Percentiles rank a stretch among this genome's conserved stretches.
These are phyloP conservation scores for Jacaranda copaia DNA, from an alignment of 257 asterid species.

Conservation along the genomic window DNA sequence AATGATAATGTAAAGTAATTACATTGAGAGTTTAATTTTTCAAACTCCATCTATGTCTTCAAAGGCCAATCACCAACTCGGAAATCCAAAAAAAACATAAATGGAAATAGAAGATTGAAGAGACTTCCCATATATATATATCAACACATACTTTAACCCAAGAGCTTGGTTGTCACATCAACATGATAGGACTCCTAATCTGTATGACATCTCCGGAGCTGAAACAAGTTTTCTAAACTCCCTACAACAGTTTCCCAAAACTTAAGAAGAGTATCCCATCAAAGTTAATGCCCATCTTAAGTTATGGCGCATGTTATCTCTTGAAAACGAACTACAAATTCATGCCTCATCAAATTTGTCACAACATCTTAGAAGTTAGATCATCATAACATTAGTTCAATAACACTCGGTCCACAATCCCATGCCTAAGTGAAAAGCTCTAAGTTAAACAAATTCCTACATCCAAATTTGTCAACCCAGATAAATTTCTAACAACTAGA, in stretches of 20 bases:
- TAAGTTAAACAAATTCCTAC: not conserved
- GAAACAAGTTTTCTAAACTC: not conserved
- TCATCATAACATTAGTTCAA: conserved; percentile 1
- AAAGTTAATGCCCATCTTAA: not conserved
- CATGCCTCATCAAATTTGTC: not conserved
- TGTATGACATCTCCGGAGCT: not conserved
- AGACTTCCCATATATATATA: not conserved
- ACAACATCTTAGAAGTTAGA: not conserved
- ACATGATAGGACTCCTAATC: too few species aligned
- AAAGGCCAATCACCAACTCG: not conserved
- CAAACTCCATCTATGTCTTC: not conserved
- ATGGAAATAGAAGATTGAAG: not conserved
- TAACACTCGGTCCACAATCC: not conserved
- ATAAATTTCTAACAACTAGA: not conserved
- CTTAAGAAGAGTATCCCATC: not conserved
- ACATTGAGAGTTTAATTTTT: not conserved
- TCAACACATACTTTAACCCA: not conserved
- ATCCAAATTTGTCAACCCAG: not conserved
- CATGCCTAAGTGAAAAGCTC: not conserved
- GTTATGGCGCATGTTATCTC: not conserved
- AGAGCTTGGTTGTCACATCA: not conserved
- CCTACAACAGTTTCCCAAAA: not conserved
- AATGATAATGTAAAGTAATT: not conserved
- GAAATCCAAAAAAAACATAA: not conserved
- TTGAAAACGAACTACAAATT: not conserved